phyloP scores from a whole-genome alignment of 306 rosid species.

The Corylus americana region DNA sequence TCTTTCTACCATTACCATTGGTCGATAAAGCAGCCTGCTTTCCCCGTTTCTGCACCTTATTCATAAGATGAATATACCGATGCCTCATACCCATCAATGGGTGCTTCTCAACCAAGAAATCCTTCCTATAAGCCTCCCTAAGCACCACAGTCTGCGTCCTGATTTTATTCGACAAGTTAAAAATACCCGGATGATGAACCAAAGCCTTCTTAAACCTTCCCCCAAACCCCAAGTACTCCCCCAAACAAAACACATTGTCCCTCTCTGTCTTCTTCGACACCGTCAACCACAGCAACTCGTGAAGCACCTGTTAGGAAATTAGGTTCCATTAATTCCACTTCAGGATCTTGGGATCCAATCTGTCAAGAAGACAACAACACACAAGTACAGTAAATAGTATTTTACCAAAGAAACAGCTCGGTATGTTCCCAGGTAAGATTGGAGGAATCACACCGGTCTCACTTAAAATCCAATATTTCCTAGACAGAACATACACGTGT shows the following conservation, averaged over 20 bases:
- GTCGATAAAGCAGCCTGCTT: background rate
- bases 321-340: too few species aligned
- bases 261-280: conserved; percentile 80
- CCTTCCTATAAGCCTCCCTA: conserved; percentile 78
- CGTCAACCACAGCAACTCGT: conserved; percentile 72
- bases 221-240: conserved; percentile 76
- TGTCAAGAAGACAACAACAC: too few species aligned
- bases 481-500: too few species aligned
- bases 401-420: too few species aligned
- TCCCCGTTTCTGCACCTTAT: conserved; percentile 40
- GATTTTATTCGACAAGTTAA: conserved; percentile 72
- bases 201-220: conserved; percentile 66
- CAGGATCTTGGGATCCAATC: too few species aligned
- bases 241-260: conserved; percentile 50
- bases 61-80: conserved; percentile 70
- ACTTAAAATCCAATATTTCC: too few species aligned
- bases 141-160: conserved; percentile 77
- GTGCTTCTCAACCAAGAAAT: conserved; percentile 64
- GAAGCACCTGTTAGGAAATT: conserved; percentile 79
- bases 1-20: background rate
- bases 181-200: conserved; percentile 82
- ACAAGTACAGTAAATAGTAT: too few species aligned
- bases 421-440: too few species aligned
- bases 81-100: conserved; percentile 70
- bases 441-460: too few species aligned